Evolutionary conservation across 257 asterid species (phyloP).

Genomic region (Nicotiana tomentosiformis): DNA sequence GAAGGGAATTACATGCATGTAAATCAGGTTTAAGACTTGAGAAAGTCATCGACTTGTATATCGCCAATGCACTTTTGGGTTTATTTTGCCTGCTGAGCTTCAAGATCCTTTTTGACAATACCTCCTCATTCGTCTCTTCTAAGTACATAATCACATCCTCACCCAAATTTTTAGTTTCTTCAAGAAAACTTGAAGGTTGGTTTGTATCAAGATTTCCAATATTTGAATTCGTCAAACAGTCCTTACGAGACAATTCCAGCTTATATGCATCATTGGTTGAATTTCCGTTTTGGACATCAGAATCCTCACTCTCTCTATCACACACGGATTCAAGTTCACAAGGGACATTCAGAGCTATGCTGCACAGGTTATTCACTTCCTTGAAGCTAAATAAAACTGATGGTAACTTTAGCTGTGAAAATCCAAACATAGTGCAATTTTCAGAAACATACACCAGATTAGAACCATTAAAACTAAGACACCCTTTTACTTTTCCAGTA

Average conservation of each 20-base stretch:
- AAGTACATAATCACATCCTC: slow-evolving; percentile 43
- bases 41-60: slow-evolving; percentile 65
- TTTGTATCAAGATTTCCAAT: background rate
- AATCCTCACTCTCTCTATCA: background rate
- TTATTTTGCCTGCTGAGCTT: slow-evolving; percentile 74
- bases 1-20: slow-evolving; percentile 83
- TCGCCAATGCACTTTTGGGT: slow-evolving; percentile 49
- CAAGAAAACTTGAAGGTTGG: background rate
- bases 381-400: background rate
- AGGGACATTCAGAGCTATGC: background rate
- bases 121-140: slow-evolving; percentile 68
- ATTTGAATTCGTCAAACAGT: background rate
- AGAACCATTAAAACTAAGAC: background rate
- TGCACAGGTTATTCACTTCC: background rate
- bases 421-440: background rate
- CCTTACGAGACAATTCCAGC: background rate
- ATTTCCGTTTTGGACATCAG: background rate
- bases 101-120: slow-evolving; percentile 69
- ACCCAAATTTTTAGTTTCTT: background rate
- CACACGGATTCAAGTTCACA: background rate
- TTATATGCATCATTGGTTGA: background rate
- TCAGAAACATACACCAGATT: background rate
- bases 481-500: background rate
- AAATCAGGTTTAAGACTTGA: slow-evolving; percentile 56
- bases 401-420: background rate